A percentile compares a stretch with the other conserved stretches of the same genome.
These are phyloP conservation scores for Curvularia sp. DNA, from an alignment of 2,329 filamentous ascomycete species.

Conservation along the genomic window DNA sequence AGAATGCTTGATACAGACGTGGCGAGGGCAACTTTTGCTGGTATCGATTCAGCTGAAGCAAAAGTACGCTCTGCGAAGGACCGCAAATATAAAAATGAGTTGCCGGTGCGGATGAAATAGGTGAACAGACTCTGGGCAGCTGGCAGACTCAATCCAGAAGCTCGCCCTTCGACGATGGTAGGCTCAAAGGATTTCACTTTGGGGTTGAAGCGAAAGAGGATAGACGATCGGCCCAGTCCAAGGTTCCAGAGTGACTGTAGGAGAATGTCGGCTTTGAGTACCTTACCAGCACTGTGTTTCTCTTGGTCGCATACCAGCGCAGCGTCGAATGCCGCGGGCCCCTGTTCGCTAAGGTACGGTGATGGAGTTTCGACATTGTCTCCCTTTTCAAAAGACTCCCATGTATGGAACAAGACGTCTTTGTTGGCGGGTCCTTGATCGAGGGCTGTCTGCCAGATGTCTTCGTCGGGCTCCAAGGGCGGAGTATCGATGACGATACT, in stretches of 20 bases:
- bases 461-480: slow-evolving; percentile 37
- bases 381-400: slow-evolving; percentile 68
- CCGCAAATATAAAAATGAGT: slow-evolving; percentile 44
- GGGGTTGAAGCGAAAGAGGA: slow-evolving; percentile 70
- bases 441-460: slow-evolving; percentile 51
- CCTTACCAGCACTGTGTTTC: slow-evolving; percentile 48
- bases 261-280: slow-evolving; percentile 49
- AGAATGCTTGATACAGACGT: slow-evolving; percentile 51
- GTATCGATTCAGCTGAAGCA: slow-evolving; percentile 42
- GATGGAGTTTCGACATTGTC: slow-evolving; percentile 53
- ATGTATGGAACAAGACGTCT: slow-evolving; percentile 62
- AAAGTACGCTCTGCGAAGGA: slow-evolving; percentile 50
- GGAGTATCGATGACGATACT: slow-evolving; percentile 37
- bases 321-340: slow-evolving; percentile 70
- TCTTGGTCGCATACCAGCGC: slow-evolving; percentile 54
- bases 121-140: slow-evolving; percentile 61
- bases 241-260: slow-evolving; percentile 67
- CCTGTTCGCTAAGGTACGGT: slow-evolving; percentile 72
- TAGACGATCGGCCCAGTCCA: slow-evolving; percentile 73
- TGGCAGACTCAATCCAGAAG: slow-evolving; percentile 60
- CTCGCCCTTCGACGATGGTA: slow-evolving; percentile 53
- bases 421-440: slow-evolving; percentile 43
- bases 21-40: slow-evolving; percentile 53
- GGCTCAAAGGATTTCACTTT: slow-evolving; percentile 61
- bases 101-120: slow-evolving; percentile 51